Evolutionary conservation across 805 yeast species (phyloP), one percentile per base, ranked within the genome.

Genomic region (Hanseniaspora clermontiae): DNA sequence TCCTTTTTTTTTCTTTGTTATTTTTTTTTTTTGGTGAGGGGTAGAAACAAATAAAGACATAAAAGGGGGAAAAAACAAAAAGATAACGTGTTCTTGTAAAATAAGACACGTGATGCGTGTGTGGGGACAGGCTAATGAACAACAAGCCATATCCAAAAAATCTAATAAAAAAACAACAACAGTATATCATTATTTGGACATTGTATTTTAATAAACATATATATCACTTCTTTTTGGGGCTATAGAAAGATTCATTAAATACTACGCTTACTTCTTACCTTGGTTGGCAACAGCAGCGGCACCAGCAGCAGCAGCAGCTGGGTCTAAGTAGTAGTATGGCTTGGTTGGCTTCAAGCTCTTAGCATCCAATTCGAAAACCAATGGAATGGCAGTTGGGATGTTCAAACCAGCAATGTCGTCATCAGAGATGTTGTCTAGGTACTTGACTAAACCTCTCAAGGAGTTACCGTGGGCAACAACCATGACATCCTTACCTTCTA

Each of bases 251-350:
- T n/a, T 39, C 8, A 14, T 36, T 20, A 3, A 36, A 12, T 20
- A 36, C 31, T 20, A 36, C 31, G 20, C 75, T 65, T 79, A 78
- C 77, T 80, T 81, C 71, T 77, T 77, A 73, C 97, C 97, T 78
- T 90, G 97, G 67, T 87, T 87, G 67, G 97, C 97, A 66, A 90
- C 97, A 60, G 96, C 96, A 70, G 97, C 97, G 63, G 97, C 97
- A 80, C 97, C 97, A 57, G 96, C 96, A 62, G 90, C 96, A 68
- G 97, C 97, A 68, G 97, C 97, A 78, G 88, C 97, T 68, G 97
- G 97, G 77, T 90, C 97, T 75, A 90, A 84, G 83, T 90, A 90
- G 81, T 90, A 88, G 66, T 95, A 82, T 65, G 88, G 85, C 83
- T 89, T 89, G 70, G 83, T 77, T 75, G 97, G 97, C 75, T 81